Evolutionary conservation across 805 yeast species (phyloP), one percentile per base, ranked within the genome.

Genomic region (Cyberlindnera xylosilytica): DNA sequence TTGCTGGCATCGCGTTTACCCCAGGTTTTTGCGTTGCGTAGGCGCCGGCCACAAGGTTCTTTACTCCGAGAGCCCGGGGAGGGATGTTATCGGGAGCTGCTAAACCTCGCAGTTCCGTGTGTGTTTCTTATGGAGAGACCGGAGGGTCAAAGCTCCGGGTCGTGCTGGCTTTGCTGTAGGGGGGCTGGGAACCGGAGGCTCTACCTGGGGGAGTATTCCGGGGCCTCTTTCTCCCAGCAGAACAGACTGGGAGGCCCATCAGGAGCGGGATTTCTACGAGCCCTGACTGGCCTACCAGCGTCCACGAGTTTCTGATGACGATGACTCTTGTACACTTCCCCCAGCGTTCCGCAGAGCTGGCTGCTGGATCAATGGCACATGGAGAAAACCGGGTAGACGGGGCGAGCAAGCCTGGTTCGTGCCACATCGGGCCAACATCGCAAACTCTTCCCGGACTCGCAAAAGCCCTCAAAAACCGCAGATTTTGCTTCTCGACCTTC

Each of bases 1-100:
- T 39, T 28, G 42, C 38, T 39, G 12, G 19, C 20, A 11, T n/a
- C 38, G 32, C 32, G 26, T 27, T 17, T 49, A 49, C 53, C 53
- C 53, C 53, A 49, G 53, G 44, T 49, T 29, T 45, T 45, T 20
- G 39, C 23, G 39, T 38, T 33, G 41, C 37, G 37, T 33, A 31
- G 24, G 24, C 24, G 24, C 39, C 38, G 34, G 32, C 26, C 19
- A 10, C 20, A 16, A 34, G 28, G 36, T 34, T 38, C 41, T 40
- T 41, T 47, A 34, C 41, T 44, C 45, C 47, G 45, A 42, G 45
- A 13, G 37, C 42, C 48, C 48, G 45, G 45, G 42, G 17, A 22
- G 18, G 42, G 46, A 38, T 16, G 42, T 42, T 38, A 34, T 38
- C 42, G 43, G 39, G 34, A 37, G n/a, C n/a, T n/a, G n/a, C n/a